Base-by-base conservation (phyloP, 108 stramenopile species). In the Licmophora abbreviata region DNA sequence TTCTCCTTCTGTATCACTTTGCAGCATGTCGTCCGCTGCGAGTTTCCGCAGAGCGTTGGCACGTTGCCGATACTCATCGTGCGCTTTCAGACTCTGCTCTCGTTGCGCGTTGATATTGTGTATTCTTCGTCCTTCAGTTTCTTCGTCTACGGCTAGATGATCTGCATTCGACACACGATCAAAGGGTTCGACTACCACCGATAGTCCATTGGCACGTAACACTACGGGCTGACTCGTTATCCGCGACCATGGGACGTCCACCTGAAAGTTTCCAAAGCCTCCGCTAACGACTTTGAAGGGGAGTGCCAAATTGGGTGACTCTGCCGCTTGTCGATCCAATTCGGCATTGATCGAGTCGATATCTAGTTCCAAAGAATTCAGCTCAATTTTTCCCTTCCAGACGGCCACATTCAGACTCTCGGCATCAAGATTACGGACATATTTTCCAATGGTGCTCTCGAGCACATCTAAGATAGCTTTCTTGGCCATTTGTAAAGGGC, bases 321-420 rank as follows among this genome's bases (percentile, higher is more conserved):
- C 68, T 21, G 43, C 56, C 0, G 83, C 81, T 43, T 76, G 62
- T 18, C 81, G 76, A 17, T 64, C 63, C 8, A 91, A 52, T 65
- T 84, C 79, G 43, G 69, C 46, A 63, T 94, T 93, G 49, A 93
- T 87, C 11, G 90, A 86, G 14, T 64, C 48, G 7, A 83, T 57
- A 55, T 94, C 72, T 0, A 96, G 67, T 51, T 87, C 73, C 49
- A 93, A 68, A 4, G 76, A 75, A 24, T 73, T 63, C 26, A 94
- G 69, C 35, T 87, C 88, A 56, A 91, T 93, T 54, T 93, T 82
- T 23, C 95, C 95, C 31, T 74, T 83, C 84, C 88, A 92, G 1
- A 92, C 66, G 31, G 88, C 86, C 38, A 96, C 71, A 54, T 85
- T 88, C 22, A 92, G 71, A 0, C 70, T 68, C 45, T 84, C 64